Evolutionary conservation across 2,329 filamentous ascomycete species (phyloP).

Genomic region (Dactylonectria estremocensis): DNA sequence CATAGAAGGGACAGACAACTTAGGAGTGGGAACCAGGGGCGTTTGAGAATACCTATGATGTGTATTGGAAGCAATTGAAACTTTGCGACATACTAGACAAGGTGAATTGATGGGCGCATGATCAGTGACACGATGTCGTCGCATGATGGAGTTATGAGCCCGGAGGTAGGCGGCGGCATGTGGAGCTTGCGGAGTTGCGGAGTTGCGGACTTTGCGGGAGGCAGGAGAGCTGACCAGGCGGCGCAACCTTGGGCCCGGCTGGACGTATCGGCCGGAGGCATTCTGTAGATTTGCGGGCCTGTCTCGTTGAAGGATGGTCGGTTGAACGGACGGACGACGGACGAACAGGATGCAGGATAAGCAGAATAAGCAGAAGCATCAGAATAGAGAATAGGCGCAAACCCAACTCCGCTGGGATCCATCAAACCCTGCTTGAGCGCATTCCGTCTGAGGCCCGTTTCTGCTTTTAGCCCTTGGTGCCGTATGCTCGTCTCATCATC

Average conservation of each 20-base stretch:
- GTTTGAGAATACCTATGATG: neutral
- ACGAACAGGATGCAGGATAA: neutral
- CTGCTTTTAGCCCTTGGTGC: neutral
- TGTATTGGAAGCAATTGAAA: neutral
- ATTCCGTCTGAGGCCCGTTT: neutral
- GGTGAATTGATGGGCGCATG: constrained; percentile 18
- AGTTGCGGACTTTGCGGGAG: constrained; percentile 49
- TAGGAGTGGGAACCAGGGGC: neutral
- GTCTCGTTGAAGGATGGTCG: neutral
- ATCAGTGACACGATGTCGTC: neutral
- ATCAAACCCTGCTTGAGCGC: constrained; percentile 4
- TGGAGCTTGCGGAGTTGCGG: constrained; percentile 48
- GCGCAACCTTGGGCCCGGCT: constrained; percentile 39
- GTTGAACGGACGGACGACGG: neutral
- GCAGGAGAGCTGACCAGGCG: neutral
- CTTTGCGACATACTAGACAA: neutral
- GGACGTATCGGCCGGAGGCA: neutral
- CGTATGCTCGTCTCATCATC: neutral
- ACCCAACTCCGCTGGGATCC: constrained; percentile 14
- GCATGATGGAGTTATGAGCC: neutral
- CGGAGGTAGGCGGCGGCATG: constrained; percentile 16
- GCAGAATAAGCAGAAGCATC: neutral
- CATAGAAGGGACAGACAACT: neutral
- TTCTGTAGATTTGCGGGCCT: neutral
- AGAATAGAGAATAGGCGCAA: neutral